Evolutionary conservation across 192 early-diverging fungal species (phyloP), one percentile per base, ranked within the genome.

Genomic region (Bifiguratus adelaidae): DNA sequence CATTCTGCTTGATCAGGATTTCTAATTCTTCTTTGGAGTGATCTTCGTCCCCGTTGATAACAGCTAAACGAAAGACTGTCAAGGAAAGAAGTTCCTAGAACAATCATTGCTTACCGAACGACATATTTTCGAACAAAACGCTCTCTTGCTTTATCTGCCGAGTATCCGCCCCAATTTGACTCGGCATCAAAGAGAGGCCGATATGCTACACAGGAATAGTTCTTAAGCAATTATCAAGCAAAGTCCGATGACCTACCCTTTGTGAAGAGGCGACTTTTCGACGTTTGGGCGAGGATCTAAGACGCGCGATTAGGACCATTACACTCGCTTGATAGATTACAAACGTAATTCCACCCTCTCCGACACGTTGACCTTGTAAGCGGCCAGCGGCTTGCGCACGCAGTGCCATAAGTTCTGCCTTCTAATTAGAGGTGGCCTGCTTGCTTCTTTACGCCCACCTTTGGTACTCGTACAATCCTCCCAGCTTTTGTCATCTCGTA

Each of bases 401-500:
- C 19, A 48, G 22, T n/a, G 47, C 15, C 52, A 47, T 29, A 45
- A 54, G 47, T 61, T 53, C 33, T 52, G 48, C 43, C 29, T 37
- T 30, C 18, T 36, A 16, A n/a, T 29, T n/a, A 43, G 20, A n/a
- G 29, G 8, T 36, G 20, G 15, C 38, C n/a, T 11, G 8, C 4
- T 8, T 19, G 16, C 29, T 8, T 16, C 7, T 48, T 30, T n/a
- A 13, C 25, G 18, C 3, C 47, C n/a, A 67, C 64, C 59, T 53
- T 54, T 22, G 28, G 63, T 33, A n/a, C 60, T 74, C 68, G 66
- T 69, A 30, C 60, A 56, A 7, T 64, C 65, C 0, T 52, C 41
- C 56, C 60, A 67, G 12, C 53, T 49, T 52, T 89, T 88, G 55
- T 91, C 85, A 6, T 71, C 37, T 3, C 88, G 68, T n/a, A 86